Percentiles rank a stretch among this genome's conserved stretches.
phyloP scores from a whole-genome alignment of 306 rosid genomes.

The Pterocarpus macrocarpus region DNA sequence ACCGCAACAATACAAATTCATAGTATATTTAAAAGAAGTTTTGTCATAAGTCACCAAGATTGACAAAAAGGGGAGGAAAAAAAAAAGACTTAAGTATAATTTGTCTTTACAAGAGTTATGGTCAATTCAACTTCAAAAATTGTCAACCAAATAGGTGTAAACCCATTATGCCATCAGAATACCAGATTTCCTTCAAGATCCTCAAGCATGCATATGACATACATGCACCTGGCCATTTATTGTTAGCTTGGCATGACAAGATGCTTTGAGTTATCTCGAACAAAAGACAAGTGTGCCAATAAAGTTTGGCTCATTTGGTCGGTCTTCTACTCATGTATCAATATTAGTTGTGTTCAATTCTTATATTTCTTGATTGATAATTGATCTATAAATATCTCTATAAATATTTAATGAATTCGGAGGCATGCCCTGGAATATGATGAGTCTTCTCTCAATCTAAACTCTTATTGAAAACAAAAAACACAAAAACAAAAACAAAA shows the following conservation, averaged over 20 bases:
- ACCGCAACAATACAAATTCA: conserved; percentile 29
- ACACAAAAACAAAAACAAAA: too few relatives aligned
- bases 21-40: conserved; percentile 23
- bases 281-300: not conserved
- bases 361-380: too few relatives aligned
- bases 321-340: too few relatives aligned
- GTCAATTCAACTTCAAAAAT: conserved; percentile 37
- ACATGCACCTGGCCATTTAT: conserved; percentile 41
- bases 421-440: too few relatives aligned
- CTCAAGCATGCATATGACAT: conserved; percentile 35
- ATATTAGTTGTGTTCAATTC: too few relatives aligned
- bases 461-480: too few relatives aligned
- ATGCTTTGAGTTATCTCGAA: conserved; percentile 34
- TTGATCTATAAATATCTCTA: too few relatives aligned
- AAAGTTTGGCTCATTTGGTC: too few relatives aligned
- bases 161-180: conserved; percentile 44
- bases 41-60: not conserved
- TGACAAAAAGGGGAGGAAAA: not conserved
- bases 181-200: conserved; percentile 21
- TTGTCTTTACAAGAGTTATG: conserved; percentile 43
- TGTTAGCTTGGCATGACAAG: conserved; percentile 40
- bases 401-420: too few relatives aligned
- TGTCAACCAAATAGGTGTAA: conserved; percentile 59
- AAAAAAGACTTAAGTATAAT: too few relatives aligned
- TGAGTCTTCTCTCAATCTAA: too few relatives aligned